Conservation (phyloP, 805 yeast genomes). For the Geotrichum ghanense region DNA sequence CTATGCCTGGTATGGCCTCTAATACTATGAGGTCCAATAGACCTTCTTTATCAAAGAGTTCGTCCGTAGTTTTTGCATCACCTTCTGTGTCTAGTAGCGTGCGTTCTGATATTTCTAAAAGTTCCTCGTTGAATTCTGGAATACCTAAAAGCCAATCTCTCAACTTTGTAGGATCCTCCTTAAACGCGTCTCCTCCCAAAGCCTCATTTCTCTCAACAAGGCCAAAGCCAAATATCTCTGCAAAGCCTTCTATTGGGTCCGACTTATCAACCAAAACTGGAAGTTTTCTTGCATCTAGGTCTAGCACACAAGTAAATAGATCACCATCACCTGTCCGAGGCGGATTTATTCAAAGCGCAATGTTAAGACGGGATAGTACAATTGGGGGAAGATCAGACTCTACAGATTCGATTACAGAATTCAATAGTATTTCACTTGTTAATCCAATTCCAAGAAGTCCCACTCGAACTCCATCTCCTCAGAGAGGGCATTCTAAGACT, state of each 20-base stretch:
- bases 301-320: conserved; percentile 1
- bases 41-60: too few relatives aligned
- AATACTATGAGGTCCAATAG: too few relatives aligned
- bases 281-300: neutral
- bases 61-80: too few relatives aligned
- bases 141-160: neutral
- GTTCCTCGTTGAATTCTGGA: neutral
- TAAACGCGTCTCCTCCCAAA: neutral
- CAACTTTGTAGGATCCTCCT: neutral
- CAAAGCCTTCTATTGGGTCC: neutral
- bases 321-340: conserved; percentile 16
- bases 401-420: neutral
- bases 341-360: conserved; percentile 20
- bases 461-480: neutral
- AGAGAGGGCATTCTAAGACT: neutral
- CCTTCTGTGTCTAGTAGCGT: too few relatives aligned
- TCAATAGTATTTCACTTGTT: neutral
- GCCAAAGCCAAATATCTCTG: neutral
- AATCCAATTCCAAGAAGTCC: neutral
- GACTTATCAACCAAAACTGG: neutral
- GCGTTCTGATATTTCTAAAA: neutral
- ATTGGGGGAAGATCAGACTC: conserved; percentile 1
- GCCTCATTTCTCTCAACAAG: neutral
- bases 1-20: neutral
- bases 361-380: conserved; percentile 18